Base-by-base conservation (phyloP, 2,329 filamentous ascomycete species). In the Colletotrichum gloeosporioides region DNA sequence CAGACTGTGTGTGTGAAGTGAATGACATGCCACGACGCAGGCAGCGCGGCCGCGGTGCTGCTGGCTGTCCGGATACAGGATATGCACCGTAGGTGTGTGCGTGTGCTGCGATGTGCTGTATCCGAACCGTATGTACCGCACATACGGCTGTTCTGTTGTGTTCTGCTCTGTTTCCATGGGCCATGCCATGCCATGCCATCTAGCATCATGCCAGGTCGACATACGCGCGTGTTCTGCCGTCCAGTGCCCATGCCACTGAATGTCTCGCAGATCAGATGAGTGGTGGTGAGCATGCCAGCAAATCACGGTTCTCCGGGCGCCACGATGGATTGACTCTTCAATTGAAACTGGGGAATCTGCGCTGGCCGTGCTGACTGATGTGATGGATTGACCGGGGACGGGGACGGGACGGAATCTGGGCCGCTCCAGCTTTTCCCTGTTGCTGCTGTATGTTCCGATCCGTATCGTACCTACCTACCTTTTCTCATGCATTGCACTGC, bases 201-300 rank as follows among this genome's bases (percentile, higher is more conserved):
- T 49, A 49, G 39, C 39, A 49, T 49, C 18, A 67, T 10, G 44
- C 64, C 62, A 49, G 57, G 63, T 27, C 36, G 25, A 32, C 13
- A 15, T 44, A 66, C 65, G 25, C 27, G 36, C 18, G 27, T 49
- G 63, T 49, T 67, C 27, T 73, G 70, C 39, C 34, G 64, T 73
- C 39, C 9, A 18, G 9, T 49, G 39, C 39, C 39, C 39, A 49
- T 49, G 55, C 53, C 64, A 25, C 7, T 39, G 18, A 27, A 36
- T 73, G 71, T 73, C 71, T 73, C 71, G 71, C 71, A 73, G 67
- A 53, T 53, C 31, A n/a, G 66, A 53, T 32, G 57, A 70, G 31
- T 70, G 66, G 66, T 74, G 66, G 32, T 70, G 39, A 64, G 12
- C 25, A 59, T 70, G 71, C 66, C 71, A 74, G 44, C 66, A 64